Percentiles rank a stretch among this genome's conserved stretches.
Conservation (phyloP, 345 rosid species). For the Brassica incana region DNA sequence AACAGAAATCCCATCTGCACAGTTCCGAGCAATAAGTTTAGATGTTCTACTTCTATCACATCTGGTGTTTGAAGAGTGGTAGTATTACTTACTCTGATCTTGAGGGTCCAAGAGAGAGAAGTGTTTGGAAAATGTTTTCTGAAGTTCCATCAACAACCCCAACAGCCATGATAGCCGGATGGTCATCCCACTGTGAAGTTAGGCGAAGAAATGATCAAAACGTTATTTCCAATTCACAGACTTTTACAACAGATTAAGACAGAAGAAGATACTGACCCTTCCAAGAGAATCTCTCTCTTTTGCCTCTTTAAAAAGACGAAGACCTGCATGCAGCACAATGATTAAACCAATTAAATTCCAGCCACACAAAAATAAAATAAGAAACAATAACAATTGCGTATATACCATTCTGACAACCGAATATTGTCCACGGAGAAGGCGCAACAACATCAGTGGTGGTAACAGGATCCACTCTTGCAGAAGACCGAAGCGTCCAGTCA, state of each 20-base stretch:
- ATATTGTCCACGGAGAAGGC: constrained; percentile 93
- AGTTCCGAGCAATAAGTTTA: background rate
- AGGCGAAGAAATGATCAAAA: constrained; percentile 20
- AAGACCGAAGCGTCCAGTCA: constrained; percentile 75
- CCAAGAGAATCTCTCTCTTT: constrained; percentile 73
- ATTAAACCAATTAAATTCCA: constrained; percentile 4
- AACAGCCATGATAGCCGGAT: constrained; percentile 98
- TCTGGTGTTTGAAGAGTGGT: background rate
- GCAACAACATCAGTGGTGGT: constrained; percentile 85
- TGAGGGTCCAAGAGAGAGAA: constrained; percentile 93
- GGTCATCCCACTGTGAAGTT: constrained; percentile 77
- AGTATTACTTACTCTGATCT: constrained; percentile 74
- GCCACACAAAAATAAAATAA: background rate
- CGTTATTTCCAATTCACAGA: background rate
- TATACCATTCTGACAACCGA: constrained; percentile 91
- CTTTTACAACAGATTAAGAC: background rate
- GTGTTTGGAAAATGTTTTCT: constrained; percentile 87
- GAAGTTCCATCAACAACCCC: constrained; percentile 94
- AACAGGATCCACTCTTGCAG: constrained; percentile 53
- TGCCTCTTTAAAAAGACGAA: constrained; percentile 89
- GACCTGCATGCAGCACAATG: constrained; percentile 52
- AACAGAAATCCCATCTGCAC: constrained; percentile 96
- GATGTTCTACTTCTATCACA: background rate
- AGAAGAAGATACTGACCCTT: constrained; percentile 51
- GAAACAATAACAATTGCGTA: background rate